phyloP scores from a whole-genome alignment of 352 stramenopile genomes.

The Phytopythium kandeliae region DNA sequence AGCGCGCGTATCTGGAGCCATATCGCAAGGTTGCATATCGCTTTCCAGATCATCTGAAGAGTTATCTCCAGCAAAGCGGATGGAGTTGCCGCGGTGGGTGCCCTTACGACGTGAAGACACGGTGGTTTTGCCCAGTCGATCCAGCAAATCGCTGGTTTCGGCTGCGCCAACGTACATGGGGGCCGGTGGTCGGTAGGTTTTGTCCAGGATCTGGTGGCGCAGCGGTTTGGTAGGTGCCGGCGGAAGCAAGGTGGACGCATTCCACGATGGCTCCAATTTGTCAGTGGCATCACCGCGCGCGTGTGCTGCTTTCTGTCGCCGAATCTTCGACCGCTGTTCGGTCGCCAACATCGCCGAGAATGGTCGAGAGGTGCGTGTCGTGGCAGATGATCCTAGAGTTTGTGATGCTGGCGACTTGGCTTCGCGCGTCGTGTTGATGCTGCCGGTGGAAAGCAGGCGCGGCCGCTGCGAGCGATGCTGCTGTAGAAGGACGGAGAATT shows the following conservation, averaged over 20 bases:
- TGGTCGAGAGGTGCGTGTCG: background rate
- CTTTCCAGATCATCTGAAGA: background rate
- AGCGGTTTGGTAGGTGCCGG: slow-evolving; percentile 24
- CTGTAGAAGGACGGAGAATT: slow-evolving; percentile 2
- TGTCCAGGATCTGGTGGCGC: slow-evolving; percentile 52
- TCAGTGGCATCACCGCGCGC: background rate
- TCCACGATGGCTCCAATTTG: slow-evolving; percentile 20
- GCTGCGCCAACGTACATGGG: slow-evolving; percentile 26
- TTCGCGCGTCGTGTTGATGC: background rate
- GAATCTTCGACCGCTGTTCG: slow-evolving; percentile 2
- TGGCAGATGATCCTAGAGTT: background rate
- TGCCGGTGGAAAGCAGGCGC: background rate
- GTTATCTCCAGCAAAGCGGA: background rate
- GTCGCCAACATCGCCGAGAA: slow-evolving; percentile 1
- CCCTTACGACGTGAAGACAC: slow-evolving; percentile 50
- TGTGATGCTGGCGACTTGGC: background rate
- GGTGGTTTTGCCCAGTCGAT: slow-evolving; percentile 45
- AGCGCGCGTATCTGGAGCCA: slow-evolving; percentile 19
- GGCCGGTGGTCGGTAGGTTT: slow-evolving; percentile 42
- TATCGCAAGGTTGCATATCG: background rate
- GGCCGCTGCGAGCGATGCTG: slow-evolving; percentile 3
- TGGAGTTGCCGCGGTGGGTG: background rate
- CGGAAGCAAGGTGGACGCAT: slow-evolving; percentile 45
- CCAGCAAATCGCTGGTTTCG: slow-evolving; percentile 25
- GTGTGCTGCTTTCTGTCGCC: background rate